Base-by-base conservation (phyloP, 2,329 filamentous ascomycete genomes). In the Gyromitra esculenta region DNA sequence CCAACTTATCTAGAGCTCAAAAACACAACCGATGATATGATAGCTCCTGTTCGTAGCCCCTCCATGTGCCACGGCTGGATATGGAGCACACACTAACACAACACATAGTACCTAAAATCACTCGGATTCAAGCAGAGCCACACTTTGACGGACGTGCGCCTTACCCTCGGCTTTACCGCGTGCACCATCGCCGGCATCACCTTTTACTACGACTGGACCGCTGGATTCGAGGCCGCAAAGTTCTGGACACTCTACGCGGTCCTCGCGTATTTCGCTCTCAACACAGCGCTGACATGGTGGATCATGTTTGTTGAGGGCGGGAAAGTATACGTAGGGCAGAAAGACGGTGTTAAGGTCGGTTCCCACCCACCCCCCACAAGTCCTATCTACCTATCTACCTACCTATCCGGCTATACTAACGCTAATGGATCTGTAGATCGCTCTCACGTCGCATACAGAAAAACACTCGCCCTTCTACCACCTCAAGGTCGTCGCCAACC, bases 11-110 rank as follows among this genome's bases (percentile, higher is more conserved):
- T 83, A 97, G 96, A 98, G 83, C 91, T 99, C 79, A 98, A 98
- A 85, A 97, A 96, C 86, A 96, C 94, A 50, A 93, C 92, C 80
- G 96, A 99, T 85, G 96, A 99, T 85, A 93, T 94, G 73, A 91
- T 99, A 76, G 90, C 92, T 60, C 75, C 77, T 25, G 80, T 81
- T 77, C 11, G 76, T 37, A n/a, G 25, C 70, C 48, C 48, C 43
- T 31, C 59, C n/a, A 15, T 54, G 21, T 35, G 31, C 3, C 4
- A 8, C 21, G 8, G 5, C 13, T 4, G 3, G 9, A 9, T 8
- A 25, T 21, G 8, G 52, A 37, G n/a, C 9, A 8, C 13, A 31
- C 5, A 18, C 45, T 62, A 39, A 37, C 41, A 52, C 56, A 43
- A 3, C 25, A 39, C 37, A 62, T 37, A 96, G 85, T 98, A 98